These are phyloP conservation scores for Lactarius quietus DNA, from an alignment of 768 basidiomycete genomes.

Conservation along the genomic window DNA sequence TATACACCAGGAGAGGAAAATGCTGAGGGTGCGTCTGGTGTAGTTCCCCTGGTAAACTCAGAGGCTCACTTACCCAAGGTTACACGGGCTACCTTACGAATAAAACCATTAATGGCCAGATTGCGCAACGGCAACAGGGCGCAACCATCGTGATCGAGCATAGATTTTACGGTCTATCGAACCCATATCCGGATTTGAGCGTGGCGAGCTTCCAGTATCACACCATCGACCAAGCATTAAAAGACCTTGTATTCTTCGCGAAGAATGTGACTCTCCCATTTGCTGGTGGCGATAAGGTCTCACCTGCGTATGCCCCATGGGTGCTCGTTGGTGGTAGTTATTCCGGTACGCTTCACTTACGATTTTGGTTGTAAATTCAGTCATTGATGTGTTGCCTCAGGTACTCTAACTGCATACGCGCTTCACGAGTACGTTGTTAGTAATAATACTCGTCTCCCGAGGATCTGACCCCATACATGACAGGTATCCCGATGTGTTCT, in stretches of 20 bases:
- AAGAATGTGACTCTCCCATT: slow-evolving; percentile 43
- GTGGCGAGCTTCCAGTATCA: not conserved
- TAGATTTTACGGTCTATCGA: slow-evolving; percentile 46
- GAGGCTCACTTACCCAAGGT: slow-evolving; percentile 26
- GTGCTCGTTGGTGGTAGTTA: slow-evolving; percentile 44
- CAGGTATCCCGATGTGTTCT: slow-evolving; percentile 56
- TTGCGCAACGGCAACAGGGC: slow-evolving; percentile 63
- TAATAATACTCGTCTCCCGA: not conserved
- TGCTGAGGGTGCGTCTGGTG: slow-evolving; percentile 39
- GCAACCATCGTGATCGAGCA: slow-evolving; percentile 65
- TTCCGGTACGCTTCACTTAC: slow-evolving; percentile 29
- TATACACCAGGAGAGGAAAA: slow-evolving; percentile 65
- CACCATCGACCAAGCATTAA: not conserved
- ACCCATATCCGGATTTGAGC: not conserved
- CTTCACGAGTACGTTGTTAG: slow-evolving; percentile 52
- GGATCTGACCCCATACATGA: not conserved
- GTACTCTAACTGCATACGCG: slow-evolving; percentile 50
- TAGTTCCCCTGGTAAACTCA: not conserved
- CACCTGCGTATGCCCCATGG: slow-evolving; percentile 50
- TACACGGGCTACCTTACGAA: slow-evolving; percentile 60
- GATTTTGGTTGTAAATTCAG: slow-evolving; percentile 6
- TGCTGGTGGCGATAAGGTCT: slow-evolving; percentile 50
- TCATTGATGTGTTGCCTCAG: not conserved
- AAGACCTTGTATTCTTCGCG: slow-evolving; percentile 67
- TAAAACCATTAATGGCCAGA: slow-evolving; percentile 55